Percentiles rank a stretch among this genome's conserved stretches.
These are phyloP conservation scores for Cordyceps cateniannulata DNA, from an alignment of 2,329 filamentous ascomycete genomes.

Conservation along the genomic window DNA sequence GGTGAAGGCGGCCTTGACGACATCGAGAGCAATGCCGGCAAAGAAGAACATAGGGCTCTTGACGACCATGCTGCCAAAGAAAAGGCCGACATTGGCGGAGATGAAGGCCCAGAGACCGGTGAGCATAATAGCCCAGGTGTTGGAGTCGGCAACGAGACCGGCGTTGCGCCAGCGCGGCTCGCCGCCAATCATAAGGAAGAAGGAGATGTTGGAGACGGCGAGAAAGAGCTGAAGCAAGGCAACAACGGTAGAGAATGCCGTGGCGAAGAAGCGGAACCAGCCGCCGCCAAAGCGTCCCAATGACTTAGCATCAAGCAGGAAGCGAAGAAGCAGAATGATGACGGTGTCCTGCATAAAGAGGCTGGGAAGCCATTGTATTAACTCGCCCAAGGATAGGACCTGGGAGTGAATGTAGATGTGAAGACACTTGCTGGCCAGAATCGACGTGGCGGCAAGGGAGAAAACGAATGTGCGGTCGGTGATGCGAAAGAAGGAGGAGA, in stretches of 20 bases:
- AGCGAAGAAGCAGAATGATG: slow-evolving; percentile 12
- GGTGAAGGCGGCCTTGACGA: slow-evolving; percentile 21
- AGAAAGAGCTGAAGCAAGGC: slow-evolving; percentile 15
- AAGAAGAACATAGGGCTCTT: slow-evolving; percentile 19
- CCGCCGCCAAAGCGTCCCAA: slow-evolving; percentile 6
- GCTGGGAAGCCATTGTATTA: slow-evolving; percentile 8
- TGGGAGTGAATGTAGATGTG: slow-evolving; percentile 13
- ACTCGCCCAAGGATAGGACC: slow-evolving; percentile 6
- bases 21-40: slow-evolving; percentile 18
- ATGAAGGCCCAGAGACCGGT: slow-evolving; percentile 23
- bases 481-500: slow-evolving; percentile 10
- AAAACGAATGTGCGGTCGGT: slow-evolving; percentile 11
- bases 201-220: slow-evolving; percentile 21
- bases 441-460: slow-evolving; percentile 7
- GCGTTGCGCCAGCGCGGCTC: slow-evolving; percentile 31
- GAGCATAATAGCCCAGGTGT: slow-evolving; percentile 24
- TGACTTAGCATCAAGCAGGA: slow-evolving; percentile 6
- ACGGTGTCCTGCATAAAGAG: slow-evolving; percentile 12
- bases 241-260: not conserved
- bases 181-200: slow-evolving; percentile 23
- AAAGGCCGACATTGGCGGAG: slow-evolving; percentile 15
- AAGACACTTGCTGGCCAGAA: slow-evolving; percentile 11
- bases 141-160: slow-evolving; percentile 24
- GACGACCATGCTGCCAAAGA: slow-evolving; percentile 19
- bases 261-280: slow-evolving; percentile 10